phyloP scores from a whole-genome alignment of 106 monocot species.

The Gastrodia elata region DNA sequence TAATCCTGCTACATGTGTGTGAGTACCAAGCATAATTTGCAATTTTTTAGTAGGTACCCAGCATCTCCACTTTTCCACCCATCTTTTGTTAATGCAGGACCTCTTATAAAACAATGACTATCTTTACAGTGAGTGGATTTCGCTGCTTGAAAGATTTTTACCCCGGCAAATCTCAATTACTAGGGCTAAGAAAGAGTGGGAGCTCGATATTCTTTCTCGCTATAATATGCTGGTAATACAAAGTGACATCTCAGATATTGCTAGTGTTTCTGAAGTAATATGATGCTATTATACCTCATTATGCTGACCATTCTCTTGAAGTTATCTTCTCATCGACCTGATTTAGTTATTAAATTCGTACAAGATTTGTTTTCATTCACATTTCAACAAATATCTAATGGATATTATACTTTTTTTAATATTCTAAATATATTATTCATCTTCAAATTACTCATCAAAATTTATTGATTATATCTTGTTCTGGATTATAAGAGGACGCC shows the following conservation, averaged over 20 bases:
- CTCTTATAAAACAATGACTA: not conserved
- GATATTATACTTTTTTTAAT: not conserved
- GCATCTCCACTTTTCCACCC: not conserved
- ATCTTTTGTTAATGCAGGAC: not conserved
- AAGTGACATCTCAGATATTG: not conserved
- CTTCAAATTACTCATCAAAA: not conserved
- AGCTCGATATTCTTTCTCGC: conserved; percentile 82
- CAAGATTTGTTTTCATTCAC: not conserved
- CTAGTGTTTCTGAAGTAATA: not conserved
- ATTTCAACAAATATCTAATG: not conserved
- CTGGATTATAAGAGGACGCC: too few species aligned
- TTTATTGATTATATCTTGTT: not conserved
- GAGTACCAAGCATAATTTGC: conserved; percentile 23
- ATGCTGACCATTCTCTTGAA: not conserved
- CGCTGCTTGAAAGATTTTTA: conserved; percentile 91
- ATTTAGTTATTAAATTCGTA: not conserved
- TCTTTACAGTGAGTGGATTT: conserved; percentile 79
- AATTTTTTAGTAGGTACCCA: not conserved
- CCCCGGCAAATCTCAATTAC: conserved; percentile 89
- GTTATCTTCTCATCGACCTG: not conserved
- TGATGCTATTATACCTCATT: not conserved
- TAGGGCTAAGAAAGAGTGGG: conserved; percentile 86
- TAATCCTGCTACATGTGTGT: conserved; percentile 75
- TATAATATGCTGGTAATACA: conserved; percentile 60
- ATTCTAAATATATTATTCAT: not conserved